Evolutionary conservation across 1,139 yeast species (phyloP), one percentile per base, ranked within the genome.

Genomic region (Pichia sp.): DNA sequence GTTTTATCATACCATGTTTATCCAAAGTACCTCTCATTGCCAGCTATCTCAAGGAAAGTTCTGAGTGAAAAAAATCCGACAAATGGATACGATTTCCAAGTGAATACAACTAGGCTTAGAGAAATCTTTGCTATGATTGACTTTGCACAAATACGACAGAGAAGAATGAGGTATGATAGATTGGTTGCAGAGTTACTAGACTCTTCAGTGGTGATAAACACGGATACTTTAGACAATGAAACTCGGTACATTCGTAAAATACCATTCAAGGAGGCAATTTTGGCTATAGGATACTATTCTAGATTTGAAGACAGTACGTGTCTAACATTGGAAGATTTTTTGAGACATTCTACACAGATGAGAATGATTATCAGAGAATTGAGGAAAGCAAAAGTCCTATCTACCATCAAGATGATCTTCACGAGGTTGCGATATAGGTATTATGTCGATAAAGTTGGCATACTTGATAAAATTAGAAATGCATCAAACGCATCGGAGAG

Each of bases 201-300:
- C 9, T 31, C 37, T 9, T 27, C 41, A 2, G 28, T 28, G 2
- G 32, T 28, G 10, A 14, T 39, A 4, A 22, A 8, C n/a, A 19
- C 21, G 3, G 35, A 30, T 14, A 15, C 22, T 23, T 14, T 19
- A 3, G 32, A 29, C 1, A 10, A 18, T 3, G n/a, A n/a, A n/a
- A n/a, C n/a, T n/a, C n/a, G n/a, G n/a, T n/a, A n/a, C n/a, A 21
- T 40, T n/a, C 29, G 35, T 0, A 85, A 84, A 1, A 72, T 87
- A 15, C 69, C 80, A 6, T 87, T 87, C 56, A 69, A 73, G n/a
- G 66, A 76, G 35, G 58, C 86, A 15, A 57, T 88, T 31, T 60
- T 74, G 29, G 79, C 76, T 48, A 66, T 87, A 30, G 96, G 96
- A 2, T 65, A 84, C 30, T 87, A 85, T 59, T 77, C 79, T 1